These are phyloP conservation scores for Moesziomyces sp. DNA, from an alignment of 1,284 basidiomycete genomes.

Conservation along the genomic window DNA sequence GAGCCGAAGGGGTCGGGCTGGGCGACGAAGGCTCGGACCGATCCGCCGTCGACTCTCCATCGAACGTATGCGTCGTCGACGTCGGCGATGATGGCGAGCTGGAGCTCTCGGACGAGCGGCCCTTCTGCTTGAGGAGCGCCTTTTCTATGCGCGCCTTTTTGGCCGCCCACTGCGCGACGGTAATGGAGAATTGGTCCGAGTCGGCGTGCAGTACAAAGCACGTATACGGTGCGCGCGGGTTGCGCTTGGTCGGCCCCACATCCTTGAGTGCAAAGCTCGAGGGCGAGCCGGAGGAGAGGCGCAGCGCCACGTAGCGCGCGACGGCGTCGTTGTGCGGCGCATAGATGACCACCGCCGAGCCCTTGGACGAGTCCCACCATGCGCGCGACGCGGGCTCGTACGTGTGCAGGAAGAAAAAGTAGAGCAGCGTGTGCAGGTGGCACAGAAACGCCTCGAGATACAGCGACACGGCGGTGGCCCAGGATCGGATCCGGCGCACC, in stretches of 20 bases:
- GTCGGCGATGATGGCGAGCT: slow-evolving; percentile 30
- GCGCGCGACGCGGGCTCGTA: slow-evolving; percentile 31
- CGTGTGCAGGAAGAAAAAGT: slow-evolving; percentile 34
- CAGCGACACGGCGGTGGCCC: slow-evolving; percentile 29
- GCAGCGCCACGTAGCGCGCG: slow-evolving; percentile 36
- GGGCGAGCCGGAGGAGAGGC: slow-evolving; percentile 42
- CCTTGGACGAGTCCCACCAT: slow-evolving; percentile 46
- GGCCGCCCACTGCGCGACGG: slow-evolving; percentile 50
- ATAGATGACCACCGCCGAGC: slow-evolving; percentile 45
- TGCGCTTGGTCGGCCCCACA: slow-evolving; percentile 25
- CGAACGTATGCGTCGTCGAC: slow-evolving; percentile 9
- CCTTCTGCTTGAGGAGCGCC: slow-evolving; percentile 21
- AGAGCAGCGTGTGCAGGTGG: slow-evolving; percentile 27
- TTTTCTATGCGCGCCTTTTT: slow-evolving; percentile 47
- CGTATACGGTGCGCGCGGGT: slow-evolving; percentile 43
- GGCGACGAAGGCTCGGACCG: slow-evolving; percentile 8
- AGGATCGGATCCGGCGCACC: slow-evolving; percentile 26
- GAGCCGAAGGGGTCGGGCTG: not conserved
- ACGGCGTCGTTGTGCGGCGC: slow-evolving; percentile 48
- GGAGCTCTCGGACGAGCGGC: slow-evolving; percentile 7
- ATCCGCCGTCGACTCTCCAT: slow-evolving; percentile 12
- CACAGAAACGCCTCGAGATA: slow-evolving; percentile 37
- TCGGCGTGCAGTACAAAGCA: slow-evolving; percentile 50
- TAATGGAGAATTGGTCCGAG: slow-evolving; percentile 41
- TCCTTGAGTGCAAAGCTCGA: slow-evolving; percentile 44